Percentiles rank a stretch among this genome's conserved stretches.
Evolutionary conservation across 73 alveolate species (phyloP).

Genomic region (Uronychia binucleata): DNA sequence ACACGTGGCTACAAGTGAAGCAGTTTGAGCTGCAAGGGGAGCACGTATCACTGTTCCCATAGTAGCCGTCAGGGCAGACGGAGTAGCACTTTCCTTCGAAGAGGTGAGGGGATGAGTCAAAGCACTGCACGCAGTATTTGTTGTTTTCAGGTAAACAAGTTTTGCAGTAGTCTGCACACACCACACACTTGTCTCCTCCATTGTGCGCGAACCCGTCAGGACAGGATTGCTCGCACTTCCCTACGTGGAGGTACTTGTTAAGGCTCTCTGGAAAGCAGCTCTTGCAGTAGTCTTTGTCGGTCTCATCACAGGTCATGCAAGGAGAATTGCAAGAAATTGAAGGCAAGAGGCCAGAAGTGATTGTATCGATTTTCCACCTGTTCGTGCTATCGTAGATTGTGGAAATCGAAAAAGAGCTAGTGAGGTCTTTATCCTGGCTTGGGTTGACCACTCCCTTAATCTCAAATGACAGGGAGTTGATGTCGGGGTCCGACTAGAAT

Average conservation of each 20-base stretch:
- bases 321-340: slow-evolving; percentile 48
- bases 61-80: background rate
- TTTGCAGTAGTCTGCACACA: background rate
- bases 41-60: background rate
- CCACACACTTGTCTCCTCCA: background rate
- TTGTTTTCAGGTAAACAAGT: background rate
- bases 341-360: slow-evolving; percentile 51
- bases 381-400: background rate
- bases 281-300: background rate
- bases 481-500: background rate
- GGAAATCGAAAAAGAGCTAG: background rate
- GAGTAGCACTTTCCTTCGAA: background rate
- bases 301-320: slow-evolving; percentile 46
- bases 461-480: background rate
- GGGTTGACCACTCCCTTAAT: background rate
- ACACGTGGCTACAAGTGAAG: background rate
- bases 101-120: background rate
- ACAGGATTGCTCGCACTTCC: background rate
- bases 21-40: background rate
- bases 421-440: background rate
- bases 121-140: background rate
- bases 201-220: background rate
- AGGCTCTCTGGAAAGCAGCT: background rate
- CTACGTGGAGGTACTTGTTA: background rate
- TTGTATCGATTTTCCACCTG: slow-evolving; percentile 18